Evolutionary conservation across 129 eudicot genomes (phyloP), one percentile per base, ranked within the genome.

Genomic region (Pittosporum tobira): DNA sequence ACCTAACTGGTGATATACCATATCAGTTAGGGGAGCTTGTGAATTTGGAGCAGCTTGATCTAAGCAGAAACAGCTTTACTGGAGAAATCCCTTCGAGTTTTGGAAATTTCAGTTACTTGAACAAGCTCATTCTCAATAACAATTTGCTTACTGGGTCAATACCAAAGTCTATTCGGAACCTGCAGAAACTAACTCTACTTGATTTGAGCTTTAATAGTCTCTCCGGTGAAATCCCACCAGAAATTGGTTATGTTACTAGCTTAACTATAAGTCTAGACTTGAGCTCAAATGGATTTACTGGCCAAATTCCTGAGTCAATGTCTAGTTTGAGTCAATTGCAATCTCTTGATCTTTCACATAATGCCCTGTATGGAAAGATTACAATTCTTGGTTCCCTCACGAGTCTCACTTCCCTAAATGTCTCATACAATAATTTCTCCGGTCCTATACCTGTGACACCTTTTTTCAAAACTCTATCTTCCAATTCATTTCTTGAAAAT

Each of bases 31-130:
- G 98, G 19, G 71, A 66, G 48, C 77, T 91, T 37, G 79, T 86
- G 53, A 91, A 91, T 65, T 76, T 86, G 31, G 98, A 91, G 75
- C 96, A 86, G 81, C 94, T 91, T 63, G 98, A 91, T 78, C 81
- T 91, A 46, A 91, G 96, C 57, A 74, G 81, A 65, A 91, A 91
- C 42, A 67, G 95, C 59, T 83, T 91, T 75, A 78, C 75, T 0
- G 95, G 95, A 31, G 77, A 72, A 54, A 86, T 91, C 22, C 98
- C 95, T 5, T 29, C 36, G 67, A 86, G 87, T 64, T 91, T 91
- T 34, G 90, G 98, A 57, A 91, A 91, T 70, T 77, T 86, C 28
- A 91, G 83, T 73, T 91, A 91, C 81, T 72, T 91, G 69, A 83
- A 86, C 47, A 91, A 91, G 59, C 89, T 91, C 77, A 91, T 91